phyloP scores from a whole-genome alignment of 1,139 yeast species.

The Maudiozyma humilis region DNA sequence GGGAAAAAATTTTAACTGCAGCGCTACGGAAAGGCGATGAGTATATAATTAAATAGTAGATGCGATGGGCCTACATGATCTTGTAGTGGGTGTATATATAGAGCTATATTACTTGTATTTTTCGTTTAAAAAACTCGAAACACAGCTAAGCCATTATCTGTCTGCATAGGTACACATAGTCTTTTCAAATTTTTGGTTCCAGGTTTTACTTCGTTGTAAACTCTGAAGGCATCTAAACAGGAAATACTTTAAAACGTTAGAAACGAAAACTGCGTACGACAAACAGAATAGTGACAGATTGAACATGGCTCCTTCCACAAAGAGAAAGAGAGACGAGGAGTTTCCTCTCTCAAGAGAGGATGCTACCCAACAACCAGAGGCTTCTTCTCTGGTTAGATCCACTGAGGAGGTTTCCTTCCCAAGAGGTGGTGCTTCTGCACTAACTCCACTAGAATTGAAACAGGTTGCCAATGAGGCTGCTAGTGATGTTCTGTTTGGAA shows the following conservation, averaged over 20 bases:
- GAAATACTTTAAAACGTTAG: no score
- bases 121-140: not conserved
- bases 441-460: slow-evolving; percentile 84
- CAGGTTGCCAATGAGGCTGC: slow-evolving; percentile 91
- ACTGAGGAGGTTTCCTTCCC: slow-evolving; percentile 70
- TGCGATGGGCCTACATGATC: not conserved
- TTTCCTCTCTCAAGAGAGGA: slow-evolving; percentile 35
- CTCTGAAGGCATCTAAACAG: no score
- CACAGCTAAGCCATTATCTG: not conserved
- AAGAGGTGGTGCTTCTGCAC: slow-evolving; percentile 84
- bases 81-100: not conserved
- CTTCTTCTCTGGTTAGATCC: slow-evolving; percentile 29
- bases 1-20: not conserved
- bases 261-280: not conserved
- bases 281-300: not conserved
- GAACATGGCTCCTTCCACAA: slow-evolving; percentile 18
- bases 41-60: slow-evolving; percentile 1
- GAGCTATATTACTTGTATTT: no score
- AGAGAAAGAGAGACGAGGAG: slow-evolving; percentile 36
- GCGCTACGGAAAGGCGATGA: not conserved
- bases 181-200: not conserved
- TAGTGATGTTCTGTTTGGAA: slow-evolving; percentile 69
- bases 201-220: not conserved
- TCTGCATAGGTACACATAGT: not conserved
- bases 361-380: slow-evolving; percentile 31